phyloP scores from a whole-genome alignment of 164 flowering plant species.

The Stephania japonica region DNA sequence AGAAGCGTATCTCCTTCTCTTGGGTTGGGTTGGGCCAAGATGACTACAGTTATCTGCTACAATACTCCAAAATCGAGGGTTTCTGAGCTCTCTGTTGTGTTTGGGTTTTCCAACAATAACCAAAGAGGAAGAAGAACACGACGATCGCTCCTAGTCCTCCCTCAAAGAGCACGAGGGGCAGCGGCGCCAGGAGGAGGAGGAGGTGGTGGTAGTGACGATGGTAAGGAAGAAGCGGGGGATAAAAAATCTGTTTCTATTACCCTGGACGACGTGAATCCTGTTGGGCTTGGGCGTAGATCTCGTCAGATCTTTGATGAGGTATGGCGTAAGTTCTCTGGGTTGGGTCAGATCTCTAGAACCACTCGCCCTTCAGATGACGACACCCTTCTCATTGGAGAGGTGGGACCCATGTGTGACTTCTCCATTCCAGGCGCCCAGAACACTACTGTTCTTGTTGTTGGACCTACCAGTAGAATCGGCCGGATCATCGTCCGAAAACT shows the following conservation, averaged over 20 bases:
- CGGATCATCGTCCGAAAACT: conserved; percentile 81
- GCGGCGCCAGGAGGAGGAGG: no score
- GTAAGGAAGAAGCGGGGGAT: no score
- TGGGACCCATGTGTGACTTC: conserved; percentile 95
- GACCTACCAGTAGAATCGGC: conserved; percentile 90
- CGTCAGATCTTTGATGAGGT: conserved; percentile 89
- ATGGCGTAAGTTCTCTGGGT: conserved; percentile 82
- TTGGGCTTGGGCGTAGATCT: conserved; percentile 80
- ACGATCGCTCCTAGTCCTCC: no score
- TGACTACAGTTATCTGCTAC: no score
- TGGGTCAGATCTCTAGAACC: conserved; percentile 92
- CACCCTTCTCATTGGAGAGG: conserved; percentile 48
- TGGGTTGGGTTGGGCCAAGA: no score
- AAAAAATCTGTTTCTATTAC: conserved; percentile 22
- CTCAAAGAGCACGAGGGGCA: no score
- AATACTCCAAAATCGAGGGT: no score
- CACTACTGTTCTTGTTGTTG: conserved; percentile 83
- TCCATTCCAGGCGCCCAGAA: conserved; percentile 90
- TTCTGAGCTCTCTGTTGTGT: no score
- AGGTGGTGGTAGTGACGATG: no score
- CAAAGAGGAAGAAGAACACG: no score
- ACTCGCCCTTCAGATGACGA: conserved; percentile 45
- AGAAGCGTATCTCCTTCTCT: no score
- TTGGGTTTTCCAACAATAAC: no score
- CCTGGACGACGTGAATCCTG: conserved; percentile 66